phyloP scores from a whole-genome alignment of 2,329 filamentous ascomycete genomes.

The Colletotrichum cereale region DNA sequence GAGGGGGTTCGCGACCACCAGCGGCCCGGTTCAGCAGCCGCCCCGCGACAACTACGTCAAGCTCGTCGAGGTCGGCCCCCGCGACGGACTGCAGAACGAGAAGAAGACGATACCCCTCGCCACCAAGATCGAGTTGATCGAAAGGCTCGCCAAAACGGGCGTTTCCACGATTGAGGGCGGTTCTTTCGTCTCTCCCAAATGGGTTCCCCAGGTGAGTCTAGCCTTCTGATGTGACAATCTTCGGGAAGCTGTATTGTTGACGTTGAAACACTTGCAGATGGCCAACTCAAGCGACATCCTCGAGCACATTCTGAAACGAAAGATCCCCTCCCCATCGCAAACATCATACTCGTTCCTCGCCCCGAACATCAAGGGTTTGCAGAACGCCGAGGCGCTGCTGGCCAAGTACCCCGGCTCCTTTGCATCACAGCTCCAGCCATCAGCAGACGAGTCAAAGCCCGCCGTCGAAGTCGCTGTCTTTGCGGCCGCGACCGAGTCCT shows the following conservation, averaged over 20 bases:
- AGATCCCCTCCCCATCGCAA: constrained; percentile 64
- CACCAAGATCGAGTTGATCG: constrained; percentile 83
- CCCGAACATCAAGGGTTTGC: constrained; percentile 80
- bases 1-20: constrained; percentile 57
- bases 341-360: constrained; percentile 85
- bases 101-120: constrained; percentile 76
- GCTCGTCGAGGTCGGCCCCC: constrained; percentile 86
- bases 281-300: constrained; percentile 82
- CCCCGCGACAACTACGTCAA: constrained; percentile 61
- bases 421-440: constrained; percentile 63
- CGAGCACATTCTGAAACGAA: constrained; percentile 72
- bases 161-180: constrained; percentile 82
- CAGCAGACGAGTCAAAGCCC: constrained; percentile 57
- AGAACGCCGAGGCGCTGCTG: constrained; percentile 68
- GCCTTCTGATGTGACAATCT: background rate
- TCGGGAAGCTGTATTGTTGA: constrained; percentile 9
- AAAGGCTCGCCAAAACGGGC: constrained; percentile 76
- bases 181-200: constrained; percentile 86
- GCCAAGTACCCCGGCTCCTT: constrained; percentile 62
- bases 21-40: constrained; percentile 42
- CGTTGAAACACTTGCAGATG: constrained; percentile 66
- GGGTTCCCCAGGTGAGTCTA: constrained; percentile 78
- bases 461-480: constrained; percentile 83
- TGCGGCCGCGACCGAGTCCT: constrained; percentile 83
- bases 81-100: constrained; percentile 91